Evolutionary conservation across 2,329 filamentous ascomycete species (phyloP), one percentile per base, ranked within the genome.

Genomic region (Penicillium sp.): DNA sequence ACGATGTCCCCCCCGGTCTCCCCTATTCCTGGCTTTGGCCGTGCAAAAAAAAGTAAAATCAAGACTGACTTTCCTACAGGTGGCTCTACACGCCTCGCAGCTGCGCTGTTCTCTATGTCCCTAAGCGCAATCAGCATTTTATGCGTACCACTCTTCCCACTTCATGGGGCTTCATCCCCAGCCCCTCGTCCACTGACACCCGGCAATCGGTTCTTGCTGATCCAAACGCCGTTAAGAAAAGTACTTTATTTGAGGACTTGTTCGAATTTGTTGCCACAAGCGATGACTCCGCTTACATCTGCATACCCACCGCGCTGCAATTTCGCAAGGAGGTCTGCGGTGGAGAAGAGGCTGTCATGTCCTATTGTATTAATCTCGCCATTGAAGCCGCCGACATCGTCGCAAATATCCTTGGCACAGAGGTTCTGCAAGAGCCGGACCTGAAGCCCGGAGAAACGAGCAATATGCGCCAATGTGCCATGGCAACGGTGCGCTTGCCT

Each of bases 71-170:
- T 44, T 47, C 29, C 28, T 18, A 21, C 13, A 81, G 80, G 76
- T 97, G 93, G 93, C 83, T 96, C 7, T 86, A 84, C 65, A 83
- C 84, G 0, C 93, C 92, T 0, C 85, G 92, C 29, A 87, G 86
- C 15, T 91, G 88, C 67, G 90, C 90, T 2, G 76, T 94, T 4
- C 83, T 96, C 59, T 88, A 95, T 71, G 88, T 94, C 1, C 88
- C 91, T 0, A 54, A 78, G 16, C 81, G 87, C 21, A 91, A 95
- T 70, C 93, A 96, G 69, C 74, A 78, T 45, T 71, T 95, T 41
- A 84, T 96, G 39, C 81, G 85, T 13, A 85, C 85, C 2, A 86
- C 89, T 0, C 70, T 95, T 28, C 89, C 90, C 0, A 96, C 90
- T 0, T 90, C 86, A 36, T 89, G 92, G 69, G 88, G 90, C 0